phyloP scores from a whole-genome alignment of 2,329 filamentous ascomycete genomes.

The Aspergillus ochraceus region DNA sequence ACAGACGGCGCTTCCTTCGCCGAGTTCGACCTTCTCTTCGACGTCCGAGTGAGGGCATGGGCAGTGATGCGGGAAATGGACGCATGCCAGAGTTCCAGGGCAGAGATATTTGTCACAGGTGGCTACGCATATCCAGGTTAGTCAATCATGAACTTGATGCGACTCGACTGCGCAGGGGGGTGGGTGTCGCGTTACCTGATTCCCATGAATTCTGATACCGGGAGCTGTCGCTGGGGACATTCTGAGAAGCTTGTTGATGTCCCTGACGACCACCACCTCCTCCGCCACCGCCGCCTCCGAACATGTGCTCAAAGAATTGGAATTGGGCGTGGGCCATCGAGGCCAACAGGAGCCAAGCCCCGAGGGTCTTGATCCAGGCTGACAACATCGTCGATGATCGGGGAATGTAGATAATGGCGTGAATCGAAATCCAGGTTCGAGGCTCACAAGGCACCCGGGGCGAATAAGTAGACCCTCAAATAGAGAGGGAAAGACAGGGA shows the following conservation, averaged over 20 bases:
- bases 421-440: no score
- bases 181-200: conserved; percentile 51
- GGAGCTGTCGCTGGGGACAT: conserved; percentile 78
- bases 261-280: conserved; percentile 54
- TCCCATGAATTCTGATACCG: conserved; percentile 76
- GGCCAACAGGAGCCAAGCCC: conserved; percentile 59
- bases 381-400: conserved; percentile 25
- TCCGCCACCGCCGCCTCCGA: conserved; percentile 58
- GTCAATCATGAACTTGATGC: background rate
- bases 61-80: conserved; percentile 95
- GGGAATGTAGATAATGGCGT: background rate
- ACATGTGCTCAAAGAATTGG: conserved; percentile 98
- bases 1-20: conserved; percentile 50
- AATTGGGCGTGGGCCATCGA: conserved; percentile 73
- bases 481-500: background rate
- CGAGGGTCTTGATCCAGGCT: conserved; percentile 28
- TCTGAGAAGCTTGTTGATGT: conserved; percentile 62
- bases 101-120: conserved; percentile 92
- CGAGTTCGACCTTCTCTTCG: conserved; percentile 73
- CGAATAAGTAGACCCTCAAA: background rate
- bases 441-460: no score
- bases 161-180: background rate
- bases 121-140: conserved; percentile 51
- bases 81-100: conserved; percentile 89
- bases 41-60: conserved; percentile 78